Conservation (phyloP, 2,329 filamentous ascomycete species). For the Rhynchosporium agropyri region DNA sequence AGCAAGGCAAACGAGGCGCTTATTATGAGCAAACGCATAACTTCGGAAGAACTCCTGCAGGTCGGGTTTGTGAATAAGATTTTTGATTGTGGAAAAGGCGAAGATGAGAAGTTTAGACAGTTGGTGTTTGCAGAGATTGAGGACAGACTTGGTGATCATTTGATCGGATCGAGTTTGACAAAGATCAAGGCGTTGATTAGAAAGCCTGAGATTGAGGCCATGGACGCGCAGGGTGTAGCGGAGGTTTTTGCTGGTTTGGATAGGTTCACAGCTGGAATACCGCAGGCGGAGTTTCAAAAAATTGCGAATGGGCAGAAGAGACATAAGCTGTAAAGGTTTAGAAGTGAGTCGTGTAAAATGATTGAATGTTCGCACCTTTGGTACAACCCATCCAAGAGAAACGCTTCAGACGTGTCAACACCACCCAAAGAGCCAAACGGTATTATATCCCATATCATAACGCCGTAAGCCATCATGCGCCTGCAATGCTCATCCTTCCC, state of each 20-base stretch:
- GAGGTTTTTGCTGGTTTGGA: slow-evolving; percentile 88
- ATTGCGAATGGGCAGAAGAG: slow-evolving; percentile 87
- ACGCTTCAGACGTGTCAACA: not conserved
- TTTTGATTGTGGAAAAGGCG: slow-evolving; percentile 61
- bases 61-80: slow-evolving; percentile 87
- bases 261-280: slow-evolving; percentile 65
- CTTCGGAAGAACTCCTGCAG: slow-evolving; percentile 70
- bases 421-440: not conserved
- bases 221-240: slow-evolving; percentile 76
- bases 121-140: slow-evolving; percentile 79
- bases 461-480: slow-evolving; percentile 11
- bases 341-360: slow-evolving; percentile 3
- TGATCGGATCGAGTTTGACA: slow-evolving; percentile 77
- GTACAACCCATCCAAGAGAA: not conserved
- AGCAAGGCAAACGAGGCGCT: slow-evolving; percentile 88
- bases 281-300: slow-evolving; percentile 86
- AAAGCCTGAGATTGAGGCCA: slow-evolving; percentile 67
- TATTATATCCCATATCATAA: not conserved
- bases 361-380: slow-evolving; percentile 22
- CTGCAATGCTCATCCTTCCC: not conserved
- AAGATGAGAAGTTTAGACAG: slow-evolving; percentile 69
- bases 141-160: slow-evolving; percentile 75
- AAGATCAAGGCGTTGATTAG: slow-evolving; percentile 85
- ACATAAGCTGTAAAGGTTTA: slow-evolving; percentile 74
- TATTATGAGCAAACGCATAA: slow-evolving; percentile 82